Percentiles rank a stretch among this genome's conserved stretches.
These are phyloP conservation scores for Pythium plurisporium DNA, from an alignment of 352 stramenopile species.

Conservation along the genomic window DNA sequence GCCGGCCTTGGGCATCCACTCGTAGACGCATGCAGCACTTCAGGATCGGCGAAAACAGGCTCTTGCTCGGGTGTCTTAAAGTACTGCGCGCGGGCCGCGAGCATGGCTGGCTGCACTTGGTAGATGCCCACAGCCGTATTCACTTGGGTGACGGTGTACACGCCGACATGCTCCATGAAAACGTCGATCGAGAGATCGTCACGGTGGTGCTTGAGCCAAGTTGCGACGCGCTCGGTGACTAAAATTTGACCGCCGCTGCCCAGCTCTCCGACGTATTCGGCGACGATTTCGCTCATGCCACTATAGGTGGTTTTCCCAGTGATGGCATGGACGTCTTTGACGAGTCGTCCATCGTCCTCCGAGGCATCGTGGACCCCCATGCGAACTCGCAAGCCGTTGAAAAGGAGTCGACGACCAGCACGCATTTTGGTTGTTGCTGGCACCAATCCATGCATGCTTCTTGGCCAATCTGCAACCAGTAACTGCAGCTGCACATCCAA, in stretches of 20 bases:
- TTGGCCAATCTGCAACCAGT: constrained; percentile 49
- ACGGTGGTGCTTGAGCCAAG: constrained; percentile 20
- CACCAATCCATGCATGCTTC: constrained; percentile 43
- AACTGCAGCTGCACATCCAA: constrained; percentile 11
- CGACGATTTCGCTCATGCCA: constrained; percentile 22
- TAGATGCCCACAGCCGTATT: constrained; percentile 34
- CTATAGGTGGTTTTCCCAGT: constrained; percentile 23
- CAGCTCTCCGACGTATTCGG: constrained; percentile 19
- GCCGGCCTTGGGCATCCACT: too few relatives aligned
- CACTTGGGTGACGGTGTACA: constrained; percentile 33
- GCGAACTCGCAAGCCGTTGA: constrained; percentile 26
- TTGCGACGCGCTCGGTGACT: constrained; percentile 20
- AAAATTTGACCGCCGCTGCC: constrained; percentile 27
- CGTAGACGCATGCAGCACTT: too few relatives aligned
- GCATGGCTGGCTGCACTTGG: constrained; percentile 29
- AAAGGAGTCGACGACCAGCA: constrained; percentile 7
- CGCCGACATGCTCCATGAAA: constrained; percentile 27
- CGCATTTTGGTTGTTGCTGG: constrained; percentile 39
- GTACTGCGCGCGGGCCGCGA: not conserved
- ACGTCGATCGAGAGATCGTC: constrained; percentile 12
- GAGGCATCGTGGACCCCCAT: constrained; percentile 29
- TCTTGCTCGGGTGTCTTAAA: not conserved
- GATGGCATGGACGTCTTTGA: constrained; percentile 21
- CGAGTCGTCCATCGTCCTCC: constrained; percentile 2
- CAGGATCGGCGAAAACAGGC: too few relatives aligned